Evolutionary conservation across 306 rosid species (phyloP).

Genomic region (Cercis canadensis): DNA sequence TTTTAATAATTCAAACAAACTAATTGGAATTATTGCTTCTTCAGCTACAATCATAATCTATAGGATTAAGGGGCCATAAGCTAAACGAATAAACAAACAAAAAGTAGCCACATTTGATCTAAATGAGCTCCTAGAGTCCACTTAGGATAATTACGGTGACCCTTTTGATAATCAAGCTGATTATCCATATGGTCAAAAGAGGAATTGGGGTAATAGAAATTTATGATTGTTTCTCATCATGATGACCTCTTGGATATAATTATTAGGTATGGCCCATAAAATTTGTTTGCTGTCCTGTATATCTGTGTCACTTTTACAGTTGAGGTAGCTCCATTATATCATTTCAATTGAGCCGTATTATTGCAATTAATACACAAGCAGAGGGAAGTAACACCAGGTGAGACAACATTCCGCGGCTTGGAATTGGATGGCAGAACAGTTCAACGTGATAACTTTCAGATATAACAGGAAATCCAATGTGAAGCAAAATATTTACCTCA

Average conservation of each 20-base stretch:
- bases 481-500: not conserved
- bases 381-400: slow-evolving; percentile 38
- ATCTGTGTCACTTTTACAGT: slow-evolving; percentile 38
- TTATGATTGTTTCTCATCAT: slow-evolving; percentile 31
- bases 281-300: slow-evolving; percentile 34
- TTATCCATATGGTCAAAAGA: slow-evolving; percentile 42
- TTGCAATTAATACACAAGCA: slow-evolving; percentile 39
- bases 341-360: slow-evolving; percentile 31
- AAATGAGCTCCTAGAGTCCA: slow-evolving; percentile 12
- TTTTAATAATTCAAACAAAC: no score
- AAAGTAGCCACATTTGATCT: not conserved
- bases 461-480: no score
- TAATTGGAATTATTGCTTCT: no score
- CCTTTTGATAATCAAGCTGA: slow-evolving; percentile 29
- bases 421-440: slow-evolving; percentile 26
- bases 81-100: not conserved
- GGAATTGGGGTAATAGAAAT: slow-evolving; percentile 35
- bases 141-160: slow-evolving; percentile 29
- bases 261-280: slow-evolving; percentile 53
- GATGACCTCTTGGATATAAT: slow-evolving; percentile 41
- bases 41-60: no score
- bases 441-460: not conserved
- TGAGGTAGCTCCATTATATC: slow-evolving; percentile 47
- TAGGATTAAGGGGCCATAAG: no score
- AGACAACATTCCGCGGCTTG: slow-evolving; percentile 25